These are phyloP conservation scores for apple (Malus domestica) DNA, from an alignment of 306 rosid genomes.

Conservation along the genomic window DNA sequence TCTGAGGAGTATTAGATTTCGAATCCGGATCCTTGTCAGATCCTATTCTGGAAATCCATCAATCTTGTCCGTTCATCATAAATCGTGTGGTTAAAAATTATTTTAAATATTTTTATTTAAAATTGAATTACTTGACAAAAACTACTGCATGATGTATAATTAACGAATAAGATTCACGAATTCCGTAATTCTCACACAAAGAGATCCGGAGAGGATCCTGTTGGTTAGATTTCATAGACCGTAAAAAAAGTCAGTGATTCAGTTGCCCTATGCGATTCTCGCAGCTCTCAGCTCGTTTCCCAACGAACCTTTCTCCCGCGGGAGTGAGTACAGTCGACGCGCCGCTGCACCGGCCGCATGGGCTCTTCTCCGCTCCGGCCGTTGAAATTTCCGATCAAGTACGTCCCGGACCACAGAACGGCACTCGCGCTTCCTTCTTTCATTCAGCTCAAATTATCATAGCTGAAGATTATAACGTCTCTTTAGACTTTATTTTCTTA, in stretches of 20 bases:
- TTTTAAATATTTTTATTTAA: too few relatives aligned
- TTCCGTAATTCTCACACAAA: too few relatives aligned
- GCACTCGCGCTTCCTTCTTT: neutral
- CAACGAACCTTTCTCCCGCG: neutral
- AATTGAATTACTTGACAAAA: accelerated
- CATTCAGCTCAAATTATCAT: neutral
- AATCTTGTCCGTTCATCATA: too few relatives aligned
- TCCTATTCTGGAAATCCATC: accelerated
- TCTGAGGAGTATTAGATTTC: neutral
- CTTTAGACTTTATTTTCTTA: neutral
- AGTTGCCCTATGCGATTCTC: neutral
- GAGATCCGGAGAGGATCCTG: too few relatives aligned
- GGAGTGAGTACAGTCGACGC: neutral
- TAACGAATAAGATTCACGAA: too few relatives aligned
- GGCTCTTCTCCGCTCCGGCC: neutral
- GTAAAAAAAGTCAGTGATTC: neutral
- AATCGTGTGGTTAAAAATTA: accelerated
- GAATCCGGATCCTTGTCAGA: accelerated
- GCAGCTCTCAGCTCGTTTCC: neutral
- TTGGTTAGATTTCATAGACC: neutral
- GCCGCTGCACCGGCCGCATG: neutral
- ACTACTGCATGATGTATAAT: too few relatives aligned
- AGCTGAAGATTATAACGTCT: neutral
- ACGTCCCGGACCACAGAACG: neutral
- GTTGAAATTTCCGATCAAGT: slow-evolving; percentile 3